A percentile compares a stretch with the other conserved stretches of the same genome.
Evolutionary conservation across 768 basidiomycete genomes (phyloP).

Genomic region (Lactifluus pinguis): DNA sequence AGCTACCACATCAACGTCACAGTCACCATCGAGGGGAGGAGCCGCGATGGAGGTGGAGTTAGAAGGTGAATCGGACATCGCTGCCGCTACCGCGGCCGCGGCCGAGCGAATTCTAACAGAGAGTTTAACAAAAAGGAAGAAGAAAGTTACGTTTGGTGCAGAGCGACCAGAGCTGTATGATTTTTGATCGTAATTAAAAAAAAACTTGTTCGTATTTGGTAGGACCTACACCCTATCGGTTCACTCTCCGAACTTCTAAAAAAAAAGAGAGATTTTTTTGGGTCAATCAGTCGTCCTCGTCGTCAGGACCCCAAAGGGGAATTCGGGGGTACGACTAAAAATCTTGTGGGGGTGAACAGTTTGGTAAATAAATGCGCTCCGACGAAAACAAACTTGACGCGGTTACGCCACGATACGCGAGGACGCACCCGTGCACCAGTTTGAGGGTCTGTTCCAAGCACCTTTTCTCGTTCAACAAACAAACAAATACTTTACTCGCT

Average conservation of each 20-base stretch:
- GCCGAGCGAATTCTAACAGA: conserved; percentile 12
- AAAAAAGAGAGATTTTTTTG: background rate
- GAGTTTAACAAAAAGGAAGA: conserved; percentile 48
- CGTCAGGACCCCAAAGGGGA: background rate
- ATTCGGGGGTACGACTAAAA: background rate
- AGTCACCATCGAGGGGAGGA: conserved; percentile 10
- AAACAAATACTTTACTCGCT: background rate
- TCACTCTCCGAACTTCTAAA: background rate
- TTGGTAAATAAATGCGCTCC: background rate
- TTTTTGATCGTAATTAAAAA: conserved; percentile 36
- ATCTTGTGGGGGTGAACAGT: background rate
- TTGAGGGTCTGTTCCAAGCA: too few relatives aligned
- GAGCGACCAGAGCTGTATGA: conserved; percentile 68
- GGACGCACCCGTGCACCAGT: background rate
- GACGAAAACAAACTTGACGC: too few relatives aligned
- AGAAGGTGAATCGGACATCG: conserved; percentile 26
- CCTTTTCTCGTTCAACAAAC: too few relatives aligned
- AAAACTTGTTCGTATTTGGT: background rate
- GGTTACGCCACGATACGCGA: background rate
- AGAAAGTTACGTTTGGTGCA: conserved; percentile 60
- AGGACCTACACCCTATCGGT: background rate
- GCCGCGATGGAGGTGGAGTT: conserved; percentile 39
- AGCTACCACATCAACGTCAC: conserved; percentile 6
- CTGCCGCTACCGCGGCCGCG: conserved; percentile 4
- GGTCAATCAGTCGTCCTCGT: background rate